Percentiles rank a stretch among this genome's conserved stretches.
Evolutionary conservation across 306 rosid species (phyloP).

Genomic region (Fagus sylvatica): DNA sequence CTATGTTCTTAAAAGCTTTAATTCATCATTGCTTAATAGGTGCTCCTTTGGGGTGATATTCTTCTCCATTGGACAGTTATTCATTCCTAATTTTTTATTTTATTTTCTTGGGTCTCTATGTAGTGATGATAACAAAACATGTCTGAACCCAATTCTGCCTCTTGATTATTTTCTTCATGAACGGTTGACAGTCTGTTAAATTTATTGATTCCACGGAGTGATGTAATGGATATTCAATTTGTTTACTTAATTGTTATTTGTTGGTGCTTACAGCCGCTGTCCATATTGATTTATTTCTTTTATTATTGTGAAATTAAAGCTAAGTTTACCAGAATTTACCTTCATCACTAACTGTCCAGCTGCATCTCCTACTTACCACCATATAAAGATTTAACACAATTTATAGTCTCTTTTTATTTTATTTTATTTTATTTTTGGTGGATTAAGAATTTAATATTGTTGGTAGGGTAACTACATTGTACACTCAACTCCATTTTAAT

Average conservation of each 20-base stretch:
- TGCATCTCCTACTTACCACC: neutral
- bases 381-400: neutral
- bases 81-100: conserved; percentile 25
- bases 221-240: neutral
- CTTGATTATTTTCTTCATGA: neutral
- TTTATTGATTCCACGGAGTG: conserved; percentile 1
- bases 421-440: too few species aligned
- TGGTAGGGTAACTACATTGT: too few species aligned
- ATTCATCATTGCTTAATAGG: conserved; percentile 37
- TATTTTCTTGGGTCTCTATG: conserved; percentile 4
- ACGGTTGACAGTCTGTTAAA: conserved; percentile 1
- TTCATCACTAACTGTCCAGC: neutral
- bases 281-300: neutral
- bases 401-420: too few species aligned
- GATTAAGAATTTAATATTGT: too few species aligned
- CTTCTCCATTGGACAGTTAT: conserved; percentile 17
- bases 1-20: conserved; percentile 37
- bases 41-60: conserved; percentile 47
- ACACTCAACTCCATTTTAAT: too few species aligned
- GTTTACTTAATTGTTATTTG: neutral
- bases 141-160: conserved; percentile 15
- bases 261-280: neutral
- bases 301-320: neutral
- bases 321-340: neutral
- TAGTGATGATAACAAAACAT: conserved; percentile 11